These are phyloP conservation scores for Epicoccum nigrum DNA, from an alignment of 2,329 filamentous ascomycete genomes.

Conservation along the genomic window DNA sequence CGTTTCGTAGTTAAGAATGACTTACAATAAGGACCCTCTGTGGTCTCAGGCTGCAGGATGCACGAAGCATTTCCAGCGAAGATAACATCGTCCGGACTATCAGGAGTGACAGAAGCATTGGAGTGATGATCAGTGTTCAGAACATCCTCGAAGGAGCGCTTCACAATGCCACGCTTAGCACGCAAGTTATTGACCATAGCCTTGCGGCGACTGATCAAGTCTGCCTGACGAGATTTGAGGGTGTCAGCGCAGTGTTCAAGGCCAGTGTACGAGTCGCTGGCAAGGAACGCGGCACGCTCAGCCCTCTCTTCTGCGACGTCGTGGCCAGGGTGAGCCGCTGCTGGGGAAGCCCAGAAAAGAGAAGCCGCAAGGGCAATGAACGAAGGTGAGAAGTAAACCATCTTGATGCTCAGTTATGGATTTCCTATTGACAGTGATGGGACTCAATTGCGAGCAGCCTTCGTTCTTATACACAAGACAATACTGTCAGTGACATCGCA, in stretches of 20 bases:
- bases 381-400: conserved; percentile 15
- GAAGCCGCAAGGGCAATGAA: conserved; percentile 13
- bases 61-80: conserved; percentile 31
- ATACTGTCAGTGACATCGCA: background rate
- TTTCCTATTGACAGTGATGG: background rate
- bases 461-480: background rate
- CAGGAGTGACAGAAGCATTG: conserved; percentile 19
- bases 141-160: conserved; percentile 24
- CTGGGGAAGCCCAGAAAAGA: conserved; percentile 2
- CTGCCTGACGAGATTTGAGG: conserved; percentile 41
- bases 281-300: conserved; percentile 28
- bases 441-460: background rate
- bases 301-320: conserved; percentile 20
- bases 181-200: conserved; percentile 47
- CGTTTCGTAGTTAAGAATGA: background rate
- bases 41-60: conserved; percentile 32
- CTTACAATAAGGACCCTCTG: conserved; percentile 34
- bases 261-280: conserved; percentile 40
- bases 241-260: conserved; percentile 48
- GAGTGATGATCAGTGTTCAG: conserved; percentile 33
- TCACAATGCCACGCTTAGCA: conserved; percentile 27
- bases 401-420: background rate
- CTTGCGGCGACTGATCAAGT: conserved; percentile 46
- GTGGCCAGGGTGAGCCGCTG: conserved; percentile 21
- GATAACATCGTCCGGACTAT: conserved; percentile 24